These are phyloP conservation scores for Diaporthe ampelina DNA, from an alignment of 2,329 filamentous ascomycete species.

Conservation along the genomic window DNA sequence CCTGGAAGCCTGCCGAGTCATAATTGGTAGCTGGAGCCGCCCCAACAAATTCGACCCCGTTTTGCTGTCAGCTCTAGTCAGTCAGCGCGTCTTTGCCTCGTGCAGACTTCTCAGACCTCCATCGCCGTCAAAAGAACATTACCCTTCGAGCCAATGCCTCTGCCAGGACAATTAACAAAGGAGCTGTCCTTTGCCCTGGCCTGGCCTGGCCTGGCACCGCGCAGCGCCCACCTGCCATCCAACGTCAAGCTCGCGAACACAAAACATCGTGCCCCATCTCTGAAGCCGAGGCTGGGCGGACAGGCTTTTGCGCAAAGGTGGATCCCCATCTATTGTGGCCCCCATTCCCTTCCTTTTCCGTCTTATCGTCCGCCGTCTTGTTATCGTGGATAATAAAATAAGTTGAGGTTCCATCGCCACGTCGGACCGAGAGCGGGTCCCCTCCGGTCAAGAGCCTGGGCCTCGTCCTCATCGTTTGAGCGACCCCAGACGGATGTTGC, in stretches of 20 bases:
- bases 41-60: conserved; percentile 28
- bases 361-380: conserved; percentile 1
- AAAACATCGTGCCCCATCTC: background rate
- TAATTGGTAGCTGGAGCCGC: background rate
- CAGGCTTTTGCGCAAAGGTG: background rate
- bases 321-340: background rate
- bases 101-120: conserved; percentile 11
- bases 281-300: conserved; percentile 23
- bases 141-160: background rate
- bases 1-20: conserved; percentile 3
- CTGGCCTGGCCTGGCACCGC: background rate
- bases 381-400: conserved; percentile 13
- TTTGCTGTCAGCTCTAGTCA: no score
- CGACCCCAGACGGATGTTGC: background rate
- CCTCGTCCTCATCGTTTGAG: conserved; percentile 9
- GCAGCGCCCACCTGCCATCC: background rate
- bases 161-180: background rate
- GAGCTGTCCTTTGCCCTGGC: background rate
- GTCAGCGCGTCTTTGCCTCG: background rate
- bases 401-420: conserved; percentile 26
- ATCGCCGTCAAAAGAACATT: background rate
- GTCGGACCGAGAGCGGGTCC: conserved; percentile 26
- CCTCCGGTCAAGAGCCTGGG: background rate
- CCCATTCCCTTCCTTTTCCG: background rate
- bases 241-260: background rate